These are phyloP conservation scores for Diaporthe helianthi DNA, from an alignment of 2,329 filamentous ascomycete species.

Conservation along the genomic window DNA sequence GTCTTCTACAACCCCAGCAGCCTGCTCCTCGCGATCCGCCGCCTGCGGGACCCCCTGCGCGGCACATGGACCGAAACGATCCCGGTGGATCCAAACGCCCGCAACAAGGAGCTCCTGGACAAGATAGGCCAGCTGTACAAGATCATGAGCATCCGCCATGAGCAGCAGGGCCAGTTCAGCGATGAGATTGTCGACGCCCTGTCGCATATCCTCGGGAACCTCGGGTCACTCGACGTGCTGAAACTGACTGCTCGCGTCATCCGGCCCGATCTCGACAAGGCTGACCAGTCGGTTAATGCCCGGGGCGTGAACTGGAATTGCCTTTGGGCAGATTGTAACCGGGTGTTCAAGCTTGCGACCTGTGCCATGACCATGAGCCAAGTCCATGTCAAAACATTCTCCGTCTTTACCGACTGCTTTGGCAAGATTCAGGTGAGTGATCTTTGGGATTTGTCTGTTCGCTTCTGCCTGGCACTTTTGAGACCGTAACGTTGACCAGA, in stretches of 20 bases:
- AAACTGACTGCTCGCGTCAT: not conserved
- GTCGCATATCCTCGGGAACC: not conserved
- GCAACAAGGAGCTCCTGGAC: not conserved
- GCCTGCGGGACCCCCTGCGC: not conserved
- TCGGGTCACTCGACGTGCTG: not conserved
- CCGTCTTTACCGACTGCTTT: constrained; percentile 2
- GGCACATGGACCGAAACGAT: not conserved
- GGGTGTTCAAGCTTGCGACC: not conserved
- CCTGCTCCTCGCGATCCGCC: not conserved
- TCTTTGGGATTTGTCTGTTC: not conserved
- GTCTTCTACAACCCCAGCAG: constrained; percentile 1
- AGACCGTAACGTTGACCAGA: not conserved
- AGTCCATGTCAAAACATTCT: not conserved
- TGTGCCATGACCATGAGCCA: constrained; percentile 11
- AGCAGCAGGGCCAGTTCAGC: constrained; percentile 11
- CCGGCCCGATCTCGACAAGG: not conserved
- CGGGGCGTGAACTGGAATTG: constrained; percentile 7
- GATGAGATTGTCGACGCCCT: constrained; percentile 5
- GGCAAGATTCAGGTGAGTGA: constrained; percentile 15
- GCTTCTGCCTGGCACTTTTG: not conserved
- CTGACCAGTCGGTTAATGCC: too few species aligned
- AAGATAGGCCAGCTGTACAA: not conserved
- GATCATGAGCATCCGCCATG: not conserved
- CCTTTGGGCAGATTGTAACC: constrained; percentile 21
- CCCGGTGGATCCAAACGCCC: not conserved